phyloP scores from a whole-genome alignment of 306 rosid genomes.

The Dryas drummondii region DNA sequence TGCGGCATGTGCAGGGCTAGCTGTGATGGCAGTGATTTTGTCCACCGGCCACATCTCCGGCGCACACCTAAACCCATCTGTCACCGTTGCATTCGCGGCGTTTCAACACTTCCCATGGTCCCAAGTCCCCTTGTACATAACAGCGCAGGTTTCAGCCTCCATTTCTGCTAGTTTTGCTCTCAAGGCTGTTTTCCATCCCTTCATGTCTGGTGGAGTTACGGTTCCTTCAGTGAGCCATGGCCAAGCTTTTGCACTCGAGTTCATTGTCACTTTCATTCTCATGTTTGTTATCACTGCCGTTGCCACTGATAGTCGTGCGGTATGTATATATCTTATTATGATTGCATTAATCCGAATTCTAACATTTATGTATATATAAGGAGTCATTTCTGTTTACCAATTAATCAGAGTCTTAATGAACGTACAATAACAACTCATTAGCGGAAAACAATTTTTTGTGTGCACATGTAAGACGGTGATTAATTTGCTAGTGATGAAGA shows the following conservation, averaged over 20 bases:
- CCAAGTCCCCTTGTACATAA: slow-evolving; percentile 43
- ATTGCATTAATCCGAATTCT: not conserved
- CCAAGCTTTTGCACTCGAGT: slow-evolving; percentile 51
- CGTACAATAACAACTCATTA: too few species aligned
- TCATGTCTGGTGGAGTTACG: slow-evolving; percentile 45
- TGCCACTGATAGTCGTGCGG: slow-evolving; percentile 56
- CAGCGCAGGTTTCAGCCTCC: slow-evolving; percentile 42
- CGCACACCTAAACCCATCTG: slow-evolving; percentile 61
- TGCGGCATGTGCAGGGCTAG: slow-evolving; percentile 41
- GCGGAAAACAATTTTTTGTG: too few species aligned
- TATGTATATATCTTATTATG: slow-evolving; percentile 1
- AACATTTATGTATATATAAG: too few species aligned
- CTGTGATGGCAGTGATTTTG: slow-evolving; percentile 39
- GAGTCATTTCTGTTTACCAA: too few species aligned
- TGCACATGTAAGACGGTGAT: too few species aligned
- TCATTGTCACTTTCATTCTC: slow-evolving; percentile 50
- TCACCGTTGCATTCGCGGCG: slow-evolving; percentile 49
- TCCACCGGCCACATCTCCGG: slow-evolving; percentile 53
- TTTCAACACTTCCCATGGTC: slow-evolving; percentile 35
- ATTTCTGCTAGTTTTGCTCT: slow-evolving; percentile 35
- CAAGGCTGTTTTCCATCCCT: slow-evolving; percentile 34
- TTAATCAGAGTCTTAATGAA: too few species aligned
- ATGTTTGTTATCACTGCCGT: slow-evolving; percentile 48
- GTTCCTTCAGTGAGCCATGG: slow-evolving; percentile 40
- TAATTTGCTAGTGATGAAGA: too few species aligned